A percentile compares a stretch with the other conserved stretches of the same genome.
Evolutionary conservation across 2,329 filamentous ascomycete genomes (phyloP).

Genomic region (Curvularia hawaiiensis): DNA sequence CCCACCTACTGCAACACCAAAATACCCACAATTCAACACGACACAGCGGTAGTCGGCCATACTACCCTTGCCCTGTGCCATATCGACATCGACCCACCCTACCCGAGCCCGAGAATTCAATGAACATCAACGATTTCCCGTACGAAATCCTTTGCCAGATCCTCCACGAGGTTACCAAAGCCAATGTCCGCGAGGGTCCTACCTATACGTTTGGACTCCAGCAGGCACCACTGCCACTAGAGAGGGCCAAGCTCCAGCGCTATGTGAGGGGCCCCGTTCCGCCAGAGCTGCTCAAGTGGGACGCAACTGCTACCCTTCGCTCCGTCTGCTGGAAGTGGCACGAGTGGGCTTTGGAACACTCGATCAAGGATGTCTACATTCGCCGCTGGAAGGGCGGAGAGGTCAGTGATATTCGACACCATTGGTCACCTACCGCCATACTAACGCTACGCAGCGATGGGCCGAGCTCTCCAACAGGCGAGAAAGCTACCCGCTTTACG

Average conservation of each 20-base stretch:
- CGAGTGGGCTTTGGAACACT: constrained; percentile 58
- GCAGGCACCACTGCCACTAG: constrained; percentile 54
- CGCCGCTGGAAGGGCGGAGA: constrained; percentile 57
- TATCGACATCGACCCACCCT: constrained; percentile 21
- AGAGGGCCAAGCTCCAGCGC: constrained; percentile 52
- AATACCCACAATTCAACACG: constrained; percentile 3
- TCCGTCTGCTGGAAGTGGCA: constrained; percentile 59
- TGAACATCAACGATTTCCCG: constrained; percentile 57
- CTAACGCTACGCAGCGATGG: constrained; percentile 53
- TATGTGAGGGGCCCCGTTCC: constrained; percentile 59
- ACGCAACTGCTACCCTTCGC: constrained; percentile 55
- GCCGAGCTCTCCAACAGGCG: constrained; percentile 54
- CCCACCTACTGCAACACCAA: constrained; percentile 7
- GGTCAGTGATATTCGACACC: constrained; percentile 27
- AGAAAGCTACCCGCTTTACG: constrained; percentile 54
- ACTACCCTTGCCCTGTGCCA: constrained; percentile 13
- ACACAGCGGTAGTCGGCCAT: constrained; percentile 15
- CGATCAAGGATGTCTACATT: constrained; percentile 58
- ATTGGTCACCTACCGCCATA: background rate
- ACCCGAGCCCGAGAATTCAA: constrained; percentile 35
- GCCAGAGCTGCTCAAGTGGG: constrained; percentile 58
- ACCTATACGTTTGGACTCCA: constrained; percentile 60
- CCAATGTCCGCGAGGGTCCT: constrained; percentile 55
- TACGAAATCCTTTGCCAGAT: constrained; percentile 59
- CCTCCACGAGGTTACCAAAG: constrained; percentile 54